phyloP scores from a whole-genome alignment of 2,329 filamentous ascomycete species.

The Diplocarpon rosae region DNA sequence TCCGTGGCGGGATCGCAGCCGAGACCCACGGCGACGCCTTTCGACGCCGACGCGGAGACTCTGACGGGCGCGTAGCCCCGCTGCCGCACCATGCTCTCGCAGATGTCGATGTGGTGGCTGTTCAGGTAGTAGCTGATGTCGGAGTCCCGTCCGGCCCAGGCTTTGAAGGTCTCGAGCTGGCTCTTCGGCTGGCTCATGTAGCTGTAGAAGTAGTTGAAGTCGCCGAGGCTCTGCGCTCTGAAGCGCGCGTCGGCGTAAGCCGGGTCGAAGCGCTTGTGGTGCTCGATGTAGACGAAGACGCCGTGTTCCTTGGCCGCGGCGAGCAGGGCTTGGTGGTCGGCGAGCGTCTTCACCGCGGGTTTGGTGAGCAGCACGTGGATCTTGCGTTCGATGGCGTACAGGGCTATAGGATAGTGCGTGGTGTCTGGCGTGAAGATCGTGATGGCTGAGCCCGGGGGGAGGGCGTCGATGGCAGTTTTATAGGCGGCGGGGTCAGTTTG shows the following conservation, averaged over 20 bases:
- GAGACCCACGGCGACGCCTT: constrained; percentile 65
- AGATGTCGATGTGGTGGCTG: constrained; percentile 86
- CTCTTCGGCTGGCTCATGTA: constrained; percentile 40
- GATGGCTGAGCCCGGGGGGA: constrained; percentile 75
- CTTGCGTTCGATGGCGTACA: constrained; percentile 80
- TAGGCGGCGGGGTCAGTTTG: constrained; percentile 68
- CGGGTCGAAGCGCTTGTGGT: constrained; percentile 93
- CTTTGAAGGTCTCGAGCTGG: constrained; percentile 26
- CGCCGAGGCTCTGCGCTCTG: constrained; percentile 65
- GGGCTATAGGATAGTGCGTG: constrained; percentile 82
- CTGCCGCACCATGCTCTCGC: constrained; percentile 76
- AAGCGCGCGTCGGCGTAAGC: constrained; percentile 81
- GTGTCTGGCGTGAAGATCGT: constrained; percentile 94
- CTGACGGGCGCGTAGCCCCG: constrained; percentile 64
- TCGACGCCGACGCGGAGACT: constrained; percentile 68
- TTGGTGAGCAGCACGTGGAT: constrained; percentile 93
- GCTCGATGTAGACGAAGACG: constrained; percentile 88
- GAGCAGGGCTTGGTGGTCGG: constrained; percentile 68
- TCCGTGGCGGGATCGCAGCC: constrained; percentile 76
- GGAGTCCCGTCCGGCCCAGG: constrained; percentile 65
- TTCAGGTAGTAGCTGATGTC: constrained; percentile 97
- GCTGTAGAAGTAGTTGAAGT: constrained; percentile 97
- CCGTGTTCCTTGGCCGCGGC: constrained; percentile 59
- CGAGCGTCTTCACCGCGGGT: constrained; percentile 76
- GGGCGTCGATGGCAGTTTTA: constrained; percentile 76